A percentile compares a stretch with the other conserved stretches of the same genome.
phyloP scores from a whole-genome alignment of 2,329 filamentous ascomycete species.

The Helicocarpus griseus region DNA sequence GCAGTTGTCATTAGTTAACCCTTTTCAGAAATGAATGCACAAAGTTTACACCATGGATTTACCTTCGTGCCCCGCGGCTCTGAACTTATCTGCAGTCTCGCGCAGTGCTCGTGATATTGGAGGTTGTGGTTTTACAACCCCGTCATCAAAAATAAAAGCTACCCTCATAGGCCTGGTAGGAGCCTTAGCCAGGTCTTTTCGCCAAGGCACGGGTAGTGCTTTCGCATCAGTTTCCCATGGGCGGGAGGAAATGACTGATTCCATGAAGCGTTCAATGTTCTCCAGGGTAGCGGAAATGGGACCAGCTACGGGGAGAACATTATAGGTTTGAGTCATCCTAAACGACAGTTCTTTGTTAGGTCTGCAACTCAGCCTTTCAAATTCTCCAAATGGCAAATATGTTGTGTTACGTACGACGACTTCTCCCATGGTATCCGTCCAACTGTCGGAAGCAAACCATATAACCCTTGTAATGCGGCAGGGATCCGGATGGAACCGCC shows the following conservation, averaged over 20 bases:
- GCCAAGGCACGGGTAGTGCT: slow-evolving; percentile 29
- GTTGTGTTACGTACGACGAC: slow-evolving; percentile 29
- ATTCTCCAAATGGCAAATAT: background rate
- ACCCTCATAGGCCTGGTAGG: slow-evolving; percentile 44
- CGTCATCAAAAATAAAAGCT: slow-evolving; percentile 52
- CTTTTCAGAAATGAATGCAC: background rate
- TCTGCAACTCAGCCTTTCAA: too few species aligned
- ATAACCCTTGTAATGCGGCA: slow-evolving; percentile 20
- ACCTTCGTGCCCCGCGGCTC: slow-evolving; percentile 46
- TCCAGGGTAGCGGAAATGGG: slow-evolving; percentile 20
- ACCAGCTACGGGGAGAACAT: slow-evolving; percentile 20
- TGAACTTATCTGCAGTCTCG: slow-evolving; percentile 46
- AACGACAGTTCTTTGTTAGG: background rate
- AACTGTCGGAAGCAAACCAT: slow-evolving; percentile 28
- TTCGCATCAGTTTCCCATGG: slow-evolving; percentile 31
- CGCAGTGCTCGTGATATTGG: slow-evolving; percentile 48
- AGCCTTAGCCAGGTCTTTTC: slow-evolving; percentile 16
- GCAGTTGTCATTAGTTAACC: background rate
- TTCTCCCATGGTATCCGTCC: slow-evolving; percentile 27
- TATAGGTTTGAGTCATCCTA: slow-evolving; percentile 19
- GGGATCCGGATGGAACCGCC: slow-evolving; percentile 34
- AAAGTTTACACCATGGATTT: slow-evolving; percentile 19
- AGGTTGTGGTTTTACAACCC: slow-evolving; percentile 50
- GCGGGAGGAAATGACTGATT: slow-evolving; percentile 22
- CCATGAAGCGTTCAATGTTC: slow-evolving; percentile 21